Base-by-base conservation (phyloP, 257 asterid genomes). In the Solanum sparsipilum region DNA sequence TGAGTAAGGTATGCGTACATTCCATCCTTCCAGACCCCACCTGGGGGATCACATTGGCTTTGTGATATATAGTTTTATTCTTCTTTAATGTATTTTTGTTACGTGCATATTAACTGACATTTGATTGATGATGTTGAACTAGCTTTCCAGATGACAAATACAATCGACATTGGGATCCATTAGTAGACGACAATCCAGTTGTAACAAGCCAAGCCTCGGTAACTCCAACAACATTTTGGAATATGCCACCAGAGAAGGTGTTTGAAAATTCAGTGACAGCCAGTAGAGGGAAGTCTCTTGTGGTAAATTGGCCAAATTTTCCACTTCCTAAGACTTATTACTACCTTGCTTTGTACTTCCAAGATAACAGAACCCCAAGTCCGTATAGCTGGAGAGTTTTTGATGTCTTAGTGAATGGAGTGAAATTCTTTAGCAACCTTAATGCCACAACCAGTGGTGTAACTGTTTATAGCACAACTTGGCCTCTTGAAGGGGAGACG, bases 61-160 rank as follows among this genome's bases (percentile, higher is more conserved):
- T 63, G 68, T 60, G 68, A 9, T 60, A 60, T 60, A 23, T 60
- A 21, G 29, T 60, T 41, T 41, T 2, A 25, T 44, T 15, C 67
- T 82, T 82, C 86, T 82, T 82, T 20, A 18, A 29, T 82, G 44
- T 48, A 7, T 48, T 81, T 82, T 18, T 6, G 31, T 82, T 48
- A 82, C 44, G 21, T 6, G 21, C 13, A 13, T 27, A 68, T 44
- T 85, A 76, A 36, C 70, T 72, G 67, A 27, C 13, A 32, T 39
- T 44, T 87, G 68, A 87, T 87, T 25, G 83, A 86, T 52, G 63
- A 25, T 67, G 86, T 90, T 86, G 12, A 73, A 92, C 83, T 92
- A 95, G 98, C 68, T 97, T 38, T 89, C 99, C 99, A 86, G 98
- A 95, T 81, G 98, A 97, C 91, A 83, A 88, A 16, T 96, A 89